Percentiles rank a stretch among this genome's conserved stretches.
These are phyloP conservation scores for Fraxinus cuspidata DNA, from an alignment of 257 asterid species.

Conservation along the genomic window DNA sequence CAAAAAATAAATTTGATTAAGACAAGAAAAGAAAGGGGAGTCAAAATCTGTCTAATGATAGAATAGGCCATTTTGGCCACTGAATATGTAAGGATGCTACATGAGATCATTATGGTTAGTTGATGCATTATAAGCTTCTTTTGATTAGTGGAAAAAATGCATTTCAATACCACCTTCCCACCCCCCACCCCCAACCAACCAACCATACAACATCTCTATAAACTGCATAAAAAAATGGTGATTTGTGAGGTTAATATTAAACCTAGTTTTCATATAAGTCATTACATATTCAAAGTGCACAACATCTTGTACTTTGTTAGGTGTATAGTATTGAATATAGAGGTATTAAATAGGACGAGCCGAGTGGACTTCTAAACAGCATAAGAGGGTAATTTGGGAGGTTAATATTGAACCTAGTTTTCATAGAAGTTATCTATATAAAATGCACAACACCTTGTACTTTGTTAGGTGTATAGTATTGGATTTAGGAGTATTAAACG, in stretches of 20 bases:
- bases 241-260: conserved; percentile 33
- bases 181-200: conserved; percentile 29
- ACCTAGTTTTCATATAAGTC: no score
- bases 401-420: no score
- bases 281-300: neutral
- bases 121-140: conserved; percentile 49
- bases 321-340: neutral
- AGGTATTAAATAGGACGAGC: no score
- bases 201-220: conserved; percentile 39
- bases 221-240: conserved; percentile 29
- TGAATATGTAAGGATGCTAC: conserved; percentile 53
- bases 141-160: conserved; percentile 59
- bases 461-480: no score
- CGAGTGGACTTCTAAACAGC: no score
- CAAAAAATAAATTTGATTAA: no score
- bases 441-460: no score
- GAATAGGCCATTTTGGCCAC: conserved; percentile 70
- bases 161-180: conserved; percentile 42
- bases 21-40: conserved; percentile 67
- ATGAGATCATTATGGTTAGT: conserved; percentile 32
- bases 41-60: conserved; percentile 62
- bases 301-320: neutral
- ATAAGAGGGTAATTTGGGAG: no score
- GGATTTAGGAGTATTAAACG: no score
- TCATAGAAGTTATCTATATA: no score